These are phyloP conservation scores for Euryodendron excelsum DNA, from an alignment of 148 eudicot genomes.

Conservation along the genomic window DNA sequence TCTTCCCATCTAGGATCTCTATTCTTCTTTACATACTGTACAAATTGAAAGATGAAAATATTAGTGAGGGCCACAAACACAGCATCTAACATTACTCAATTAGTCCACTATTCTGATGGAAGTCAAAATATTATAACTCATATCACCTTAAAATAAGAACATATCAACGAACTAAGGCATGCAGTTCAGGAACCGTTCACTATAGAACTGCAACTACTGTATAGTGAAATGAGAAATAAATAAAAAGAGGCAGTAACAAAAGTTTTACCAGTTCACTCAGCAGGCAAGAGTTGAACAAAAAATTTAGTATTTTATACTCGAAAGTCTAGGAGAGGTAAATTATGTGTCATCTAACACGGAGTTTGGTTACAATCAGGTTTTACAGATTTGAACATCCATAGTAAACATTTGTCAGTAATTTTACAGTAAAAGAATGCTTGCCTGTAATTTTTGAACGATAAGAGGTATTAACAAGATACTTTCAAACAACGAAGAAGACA, in stretches of 20 bases:
- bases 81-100: neutral
- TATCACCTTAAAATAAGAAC: neutral
- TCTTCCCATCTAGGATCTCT: slow-evolving; percentile 61
- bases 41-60: slow-evolving; percentile 8
- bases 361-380: neutral
- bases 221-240: neutral
- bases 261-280: neutral
- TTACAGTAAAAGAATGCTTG: neutral
- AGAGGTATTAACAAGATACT: neutral
- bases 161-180: neutral
- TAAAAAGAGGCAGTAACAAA: neutral
- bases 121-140: neutral
- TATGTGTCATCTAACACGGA: neutral
- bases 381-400: neutral
- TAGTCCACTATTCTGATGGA: neutral
- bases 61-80: neutral
- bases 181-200: neutral
- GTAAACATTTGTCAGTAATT: neutral
- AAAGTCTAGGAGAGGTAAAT: too few relatives aligned
- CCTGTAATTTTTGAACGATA: too few relatives aligned
- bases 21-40: slow-evolving; percentile 42
- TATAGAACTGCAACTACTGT: neutral
- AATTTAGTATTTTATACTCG: neutral
- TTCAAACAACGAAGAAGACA: neutral
- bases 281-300: neutral